Evolutionary conservation across 768 basidiomycete genomes (phyloP).

Genomic region (Kwoniella heveanensis): DNA sequence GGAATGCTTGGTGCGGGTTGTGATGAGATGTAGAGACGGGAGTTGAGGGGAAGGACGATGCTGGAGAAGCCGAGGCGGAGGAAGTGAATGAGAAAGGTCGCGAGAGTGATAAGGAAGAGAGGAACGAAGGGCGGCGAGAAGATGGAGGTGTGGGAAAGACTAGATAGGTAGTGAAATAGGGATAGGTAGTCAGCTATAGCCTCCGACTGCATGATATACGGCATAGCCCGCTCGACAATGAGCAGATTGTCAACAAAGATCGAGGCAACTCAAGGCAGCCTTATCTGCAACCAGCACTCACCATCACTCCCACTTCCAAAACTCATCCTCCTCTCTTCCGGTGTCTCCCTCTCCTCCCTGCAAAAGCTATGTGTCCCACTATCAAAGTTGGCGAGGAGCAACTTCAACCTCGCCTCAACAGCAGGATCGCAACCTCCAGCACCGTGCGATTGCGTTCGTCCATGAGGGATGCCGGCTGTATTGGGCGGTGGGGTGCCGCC

Average conservation of each 20-base stretch:
- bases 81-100: slow-evolving; percentile 23
- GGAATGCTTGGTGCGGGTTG: slow-evolving; percentile 1
- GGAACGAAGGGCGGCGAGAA: slow-evolving; percentile 28
- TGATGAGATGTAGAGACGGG: slow-evolving; percentile 3
- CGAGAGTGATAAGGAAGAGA: slow-evolving; percentile 22
- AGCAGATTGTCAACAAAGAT: no score
- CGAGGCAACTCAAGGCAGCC: no score
- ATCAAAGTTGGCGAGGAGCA: slow-evolving; percentile 21
- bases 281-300: slow-evolving; percentile 13
- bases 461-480: slow-evolving; percentile 2
- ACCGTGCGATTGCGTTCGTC: background rate
- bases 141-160: slow-evolving; percentile 23
- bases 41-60: slow-evolving; percentile 2
- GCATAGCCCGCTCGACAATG: no score
- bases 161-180: background rate
- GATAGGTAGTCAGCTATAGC: no score
- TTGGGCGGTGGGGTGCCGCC: slow-evolving; percentile 16
- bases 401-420: slow-evolving; percentile 17
- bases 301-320: slow-evolving; percentile 24
- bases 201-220: no score
- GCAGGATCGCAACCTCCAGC: background rate
- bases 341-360: slow-evolving; percentile 23
- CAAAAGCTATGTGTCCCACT: slow-evolving; percentile 29
- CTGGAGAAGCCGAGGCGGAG: slow-evolving; percentile 1
- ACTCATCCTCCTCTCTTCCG: slow-evolving; percentile 19